These are phyloP conservation scores for Dendrostoma leiphaemia DNA, from an alignment of 2,329 filamentous ascomycete species.

Conservation along the genomic window DNA sequence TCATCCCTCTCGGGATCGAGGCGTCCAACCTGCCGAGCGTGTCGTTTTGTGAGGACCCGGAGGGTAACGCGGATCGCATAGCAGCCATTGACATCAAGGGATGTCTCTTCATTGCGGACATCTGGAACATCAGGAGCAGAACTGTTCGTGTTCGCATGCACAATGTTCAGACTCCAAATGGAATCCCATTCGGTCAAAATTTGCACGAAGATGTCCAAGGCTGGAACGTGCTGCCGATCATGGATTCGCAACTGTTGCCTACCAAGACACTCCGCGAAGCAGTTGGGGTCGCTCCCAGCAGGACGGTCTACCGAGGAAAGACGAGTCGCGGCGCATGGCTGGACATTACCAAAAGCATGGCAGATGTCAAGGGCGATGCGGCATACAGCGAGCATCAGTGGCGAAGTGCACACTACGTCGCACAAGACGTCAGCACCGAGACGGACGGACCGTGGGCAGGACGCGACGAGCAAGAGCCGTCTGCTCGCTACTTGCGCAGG, in stretches of 20 bases:
- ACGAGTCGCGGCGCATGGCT: slow-evolving; percentile 10
- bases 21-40: slow-evolving; percentile 53
- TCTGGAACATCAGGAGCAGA: slow-evolving; percentile 41
- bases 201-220: background rate
- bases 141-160: slow-evolving; percentile 26
- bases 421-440: background rate
- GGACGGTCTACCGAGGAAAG: background rate
- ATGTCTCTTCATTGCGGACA: slow-evolving; percentile 47
- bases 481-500: background rate
- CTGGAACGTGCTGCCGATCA: slow-evolving; percentile 14
- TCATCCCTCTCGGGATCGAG: slow-evolving; percentile 37
- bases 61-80: slow-evolving; percentile 48
- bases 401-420: background rate
- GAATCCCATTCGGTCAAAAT: background rate
- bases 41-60: slow-evolving; percentile 44
- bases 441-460: background rate
- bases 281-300: slow-evolving; percentile 4
- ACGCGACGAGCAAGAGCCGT: background rate
- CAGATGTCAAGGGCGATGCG: slow-evolving; percentile 7
- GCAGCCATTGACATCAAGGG: slow-evolving; percentile 51
- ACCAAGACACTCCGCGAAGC: slow-evolving; percentile 5
- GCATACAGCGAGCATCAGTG: slow-evolving; percentile 1
- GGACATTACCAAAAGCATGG: slow-evolving; percentile 15
- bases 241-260: slow-evolving; percentile 10
- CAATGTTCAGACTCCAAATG: slow-evolving; percentile 9